Evolutionary conservation across 1,284 basidiomycete genomes (phyloP), one percentile per base, ranked within the genome.

Genomic region (Malassezia japonica): DNA sequence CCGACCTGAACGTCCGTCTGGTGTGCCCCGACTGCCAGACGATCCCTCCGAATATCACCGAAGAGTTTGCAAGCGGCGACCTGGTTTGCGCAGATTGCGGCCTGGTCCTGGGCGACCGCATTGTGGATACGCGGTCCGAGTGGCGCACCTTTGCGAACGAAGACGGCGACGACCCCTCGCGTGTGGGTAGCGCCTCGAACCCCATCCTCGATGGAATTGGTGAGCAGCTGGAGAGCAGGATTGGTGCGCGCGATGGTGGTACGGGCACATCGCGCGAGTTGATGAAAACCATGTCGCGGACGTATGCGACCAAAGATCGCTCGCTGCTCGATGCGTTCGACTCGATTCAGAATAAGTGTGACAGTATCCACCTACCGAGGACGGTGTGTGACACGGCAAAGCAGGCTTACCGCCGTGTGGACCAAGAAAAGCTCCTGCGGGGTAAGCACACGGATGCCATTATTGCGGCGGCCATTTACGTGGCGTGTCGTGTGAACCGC

Each of bases 131-230:
- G 25, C 79, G 94, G 68, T 91, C 87, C 76, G 94, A 99, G 83
- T 99, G 76, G 67, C 79, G 95, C 84, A 98, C 94, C 51, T 99
- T 99, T 75, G 94, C 94, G 62, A 94, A 99, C 74, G 92, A 96
- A 77, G 75, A 76, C 29, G 91, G 92, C 56, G 94, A 98, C 74
- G 94, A 98, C 74, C 92, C 92, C 51, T 98, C 92, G 64, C 94
- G 94, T 86, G 94, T 99, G 61, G 94, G 94, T 77, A 89, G 88
- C 48, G 88, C 90, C 33, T 83, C 84, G 34, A 90, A 95, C 73
- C 89, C 91, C 46, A 78, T 95, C 24, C 79, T 96, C 76, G 75
- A 80, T 35, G 91, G 95, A 71, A 87, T 87, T 41, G 85, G 89
- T 64, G 89, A 92, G 72, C 85, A 90, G 72, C 81, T 94, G 46